Percentiles rank a stretch among this genome's conserved stretches.
phyloP scores from a whole-genome alignment of 495 filamentous ascomycete species.

The Annulohypoxylon nitens region DNA sequence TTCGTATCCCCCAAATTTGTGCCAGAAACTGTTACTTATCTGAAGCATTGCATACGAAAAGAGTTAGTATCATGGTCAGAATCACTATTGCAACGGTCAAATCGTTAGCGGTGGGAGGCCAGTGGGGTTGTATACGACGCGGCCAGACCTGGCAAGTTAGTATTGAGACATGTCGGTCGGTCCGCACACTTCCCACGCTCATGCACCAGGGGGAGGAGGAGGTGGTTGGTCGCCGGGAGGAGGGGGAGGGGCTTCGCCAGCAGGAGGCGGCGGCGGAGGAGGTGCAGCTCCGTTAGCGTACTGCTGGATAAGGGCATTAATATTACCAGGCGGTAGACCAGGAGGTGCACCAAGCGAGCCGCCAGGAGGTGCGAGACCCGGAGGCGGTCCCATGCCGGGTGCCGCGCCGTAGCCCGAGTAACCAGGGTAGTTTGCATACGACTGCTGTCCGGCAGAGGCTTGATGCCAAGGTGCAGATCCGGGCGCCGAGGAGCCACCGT shows the following conservation, averaged over 20 bases:
- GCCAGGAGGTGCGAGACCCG: constrained; percentile 73
- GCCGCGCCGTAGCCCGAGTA: constrained; percentile 72
- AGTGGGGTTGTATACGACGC: constrained; percentile 16
- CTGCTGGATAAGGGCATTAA: constrained; percentile 76
- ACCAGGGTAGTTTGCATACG: constrained; percentile 68
- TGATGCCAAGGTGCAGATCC: constrained; percentile 80
- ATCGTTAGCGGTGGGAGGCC: constrained; percentile 34
- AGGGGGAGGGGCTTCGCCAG: constrained; percentile 76
- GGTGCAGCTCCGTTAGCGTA: constrained; percentile 71
- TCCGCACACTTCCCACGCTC: constrained; percentile 42
- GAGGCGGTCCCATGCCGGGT: constrained; percentile 66
- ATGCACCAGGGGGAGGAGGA: constrained; percentile 74
- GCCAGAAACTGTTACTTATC: background rate
- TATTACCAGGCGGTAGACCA: constrained; percentile 65
- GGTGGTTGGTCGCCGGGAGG: constrained; percentile 82
- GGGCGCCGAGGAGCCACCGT: constrained; percentile 58
- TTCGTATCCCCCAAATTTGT: constrained; percentile 2
- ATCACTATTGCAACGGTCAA: constrained; percentile 26
- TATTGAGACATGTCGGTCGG: constrained; percentile 33
- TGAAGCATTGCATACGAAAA: constrained; percentile 13
- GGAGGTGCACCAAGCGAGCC: constrained; percentile 69
- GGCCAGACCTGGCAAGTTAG: constrained; percentile 33
- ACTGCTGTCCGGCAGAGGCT: constrained; percentile 65
- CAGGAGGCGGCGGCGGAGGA: constrained; percentile 65
- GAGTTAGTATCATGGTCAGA: constrained; percentile 29